Evolutionary conservation across 2,329 filamentous ascomycete species (phyloP), one percentile per base, ranked within the genome.

Genomic region (Pyrenophora tritici-repentis): DNA sequence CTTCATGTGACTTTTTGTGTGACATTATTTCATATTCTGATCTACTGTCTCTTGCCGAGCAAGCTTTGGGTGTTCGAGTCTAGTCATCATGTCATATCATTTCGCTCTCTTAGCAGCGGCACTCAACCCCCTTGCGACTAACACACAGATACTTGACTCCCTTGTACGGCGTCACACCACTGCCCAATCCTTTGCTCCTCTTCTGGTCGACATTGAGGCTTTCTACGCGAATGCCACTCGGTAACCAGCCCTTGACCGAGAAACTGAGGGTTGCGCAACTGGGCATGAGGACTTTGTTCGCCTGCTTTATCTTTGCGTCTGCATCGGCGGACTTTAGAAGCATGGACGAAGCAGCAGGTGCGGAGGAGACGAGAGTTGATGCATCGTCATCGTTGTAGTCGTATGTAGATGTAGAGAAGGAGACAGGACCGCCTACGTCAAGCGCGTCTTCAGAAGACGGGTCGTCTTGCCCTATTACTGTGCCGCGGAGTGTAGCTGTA

Each of bases 61-160:
- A 35, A 35, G n/a, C n/a, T 35, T n/a, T 35, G n/a, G 13, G 10
- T 35, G 33, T 16, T 17, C 16, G 17, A 16, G n/a, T 14, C 33
- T 17, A 35, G 6, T 14, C n/a, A 17, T 35, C 13, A 16, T 35
- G 33, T 3, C n/a, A 14, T 16, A 16, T 14, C 16, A 35, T 35
- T 35, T 9, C 2, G 10, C 2, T 29, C 26, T 29, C 26, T 29
- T 10, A 29, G 10, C 26, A 29, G 26, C 70, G 57, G 49, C 62
- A 63, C 53, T 82, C 80, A 4, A 83, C 72, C 0, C 85, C 85
- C 58, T 77, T 77, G 50, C 76, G 75, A 68, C 83, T 85, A 10
- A 86, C 82, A 61, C 92, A 97, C 63, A 99, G 73, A 74, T 99
- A 99, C 76, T 99, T 99, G 60, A 99, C 94, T 1, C 94, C 94